Conservation (phyloP, 2,329 filamentous ascomycete genomes). For the Raffaelea ambrosiae region DNA sequence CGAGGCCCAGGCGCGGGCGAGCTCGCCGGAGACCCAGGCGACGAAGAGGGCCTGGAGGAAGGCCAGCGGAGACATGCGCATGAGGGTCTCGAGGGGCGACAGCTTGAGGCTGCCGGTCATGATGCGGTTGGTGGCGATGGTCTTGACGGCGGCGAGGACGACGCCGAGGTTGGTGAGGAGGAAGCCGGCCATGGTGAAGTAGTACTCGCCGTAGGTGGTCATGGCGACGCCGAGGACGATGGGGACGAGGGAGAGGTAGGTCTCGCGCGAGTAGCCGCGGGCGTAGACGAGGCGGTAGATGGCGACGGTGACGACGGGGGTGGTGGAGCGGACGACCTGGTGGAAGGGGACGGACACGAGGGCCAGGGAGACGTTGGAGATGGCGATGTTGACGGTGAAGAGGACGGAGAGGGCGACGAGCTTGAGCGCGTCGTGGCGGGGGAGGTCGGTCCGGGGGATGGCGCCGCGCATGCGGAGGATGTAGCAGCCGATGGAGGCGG, state of each 20-base stretch:
- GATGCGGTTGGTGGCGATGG: constrained; percentile 52
- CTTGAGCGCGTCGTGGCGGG: constrained; percentile 43
- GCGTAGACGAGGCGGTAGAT: constrained; percentile 48
- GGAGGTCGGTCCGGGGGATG: constrained; percentile 44
- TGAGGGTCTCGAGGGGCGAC: constrained; percentile 47
- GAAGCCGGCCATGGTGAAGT: constrained; percentile 50
- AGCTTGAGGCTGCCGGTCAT: constrained; percentile 51
- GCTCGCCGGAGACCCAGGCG: constrained; percentile 43
- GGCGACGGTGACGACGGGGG: constrained; percentile 51
- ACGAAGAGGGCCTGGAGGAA: constrained; percentile 44
- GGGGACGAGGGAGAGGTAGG: constrained; percentile 51
- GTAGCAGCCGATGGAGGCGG: constrained; percentile 47
- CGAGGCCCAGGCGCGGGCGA: constrained; percentile 25
- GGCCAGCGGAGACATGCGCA: constrained; percentile 52
- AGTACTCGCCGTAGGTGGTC: constrained; percentile 53
- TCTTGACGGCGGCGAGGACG: constrained; percentile 45
- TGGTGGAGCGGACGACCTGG: constrained; percentile 53
- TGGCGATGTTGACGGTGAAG: constrained; percentile 56
- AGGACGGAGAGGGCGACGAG: constrained; percentile 50
- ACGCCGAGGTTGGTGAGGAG: constrained; percentile 44
- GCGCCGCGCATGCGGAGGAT: constrained; percentile 41
- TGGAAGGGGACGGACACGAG: constrained; percentile 50
- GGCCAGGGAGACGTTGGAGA: constrained; percentile 53
- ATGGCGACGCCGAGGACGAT: constrained; percentile 51
- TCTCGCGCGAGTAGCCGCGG: constrained; percentile 45